Base-by-base conservation (phyloP, 2,329 filamentous ascomycete genomes). In the Arthrobotrys sinensis region DNA sequence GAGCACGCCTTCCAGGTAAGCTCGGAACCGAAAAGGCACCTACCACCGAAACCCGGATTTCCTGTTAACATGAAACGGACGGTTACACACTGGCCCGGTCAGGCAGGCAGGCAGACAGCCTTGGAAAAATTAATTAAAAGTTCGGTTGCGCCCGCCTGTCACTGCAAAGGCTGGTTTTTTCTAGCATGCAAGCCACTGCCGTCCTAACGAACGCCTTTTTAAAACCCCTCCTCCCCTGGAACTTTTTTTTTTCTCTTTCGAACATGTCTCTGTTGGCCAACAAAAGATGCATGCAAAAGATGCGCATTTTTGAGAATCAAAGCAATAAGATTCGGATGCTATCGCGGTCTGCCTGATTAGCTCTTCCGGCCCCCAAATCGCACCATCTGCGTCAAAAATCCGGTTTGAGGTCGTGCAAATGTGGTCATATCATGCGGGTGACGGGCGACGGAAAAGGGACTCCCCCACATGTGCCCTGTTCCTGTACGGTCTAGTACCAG, bases 31-130 rank as follows among this genome's bases (percentile, higher is more conserved):
- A 53, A 63, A 48, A 32, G 48, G 62, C 43, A 65, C 38, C 43
- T 36, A 50, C 12, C 8, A 52, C 52, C 53, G 40, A 55, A 53
- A 68, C 73, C 73, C 21, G 66, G 73, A 28, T 62, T 46, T 52
- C 28, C 66, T 69, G 65, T 36, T 62, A 43, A 77, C 43, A 43
- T 77, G 73, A 77, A 77, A 77, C 73, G 67, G 32, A 46, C 48
- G 60, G 73, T 71, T 70, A 71, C 73, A 77, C 57, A 34, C 50
- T 62, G 52, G 55, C 64, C 57, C 32, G 32, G 65, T 60, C 55
- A 69, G 72, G 72, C 65, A 70, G 68, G 73, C 60, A 69, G 72
- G 72, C 65, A 70, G 68, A 66, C 60, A 63, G 55, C 55, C 55
- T 43, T 60, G n/a, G 55, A 16, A 38, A 34, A 3, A 69, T 8